Evolutionary conservation across 148 eudicot species (phyloP).

Genomic region (Persicaria tinctoria): DNA sequence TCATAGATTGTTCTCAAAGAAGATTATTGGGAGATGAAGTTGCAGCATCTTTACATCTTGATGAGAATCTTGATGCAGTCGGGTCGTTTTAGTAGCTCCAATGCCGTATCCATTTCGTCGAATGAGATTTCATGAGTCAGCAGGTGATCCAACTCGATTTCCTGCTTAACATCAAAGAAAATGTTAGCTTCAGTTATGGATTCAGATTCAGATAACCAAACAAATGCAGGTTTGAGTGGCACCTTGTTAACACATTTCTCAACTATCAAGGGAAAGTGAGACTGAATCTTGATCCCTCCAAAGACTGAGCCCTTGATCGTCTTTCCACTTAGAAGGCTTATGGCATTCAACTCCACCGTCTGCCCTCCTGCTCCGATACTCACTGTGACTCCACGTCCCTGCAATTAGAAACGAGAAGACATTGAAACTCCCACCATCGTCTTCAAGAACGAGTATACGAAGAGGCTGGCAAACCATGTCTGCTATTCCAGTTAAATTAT

Average conservation of each 20-base stretch:
- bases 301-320: slow-evolving; percentile 33
- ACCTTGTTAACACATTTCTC: slow-evolving; percentile 41
- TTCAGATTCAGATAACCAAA: background rate
- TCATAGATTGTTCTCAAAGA: background rate
- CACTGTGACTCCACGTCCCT: slow-evolving; percentile 37
- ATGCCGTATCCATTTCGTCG: slow-evolving; percentile 23
- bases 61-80: slow-evolving; percentile 32
- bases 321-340: slow-evolving; percentile 25
- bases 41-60: slow-evolving; percentile 11
- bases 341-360: slow-evolving; percentile 16
- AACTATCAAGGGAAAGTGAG: slow-evolving; percentile 38
- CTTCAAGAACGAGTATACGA: background rate
- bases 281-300: slow-evolving; percentile 37
- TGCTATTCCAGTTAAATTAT: background rate
- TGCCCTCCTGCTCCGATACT: slow-evolving; percentile 26
- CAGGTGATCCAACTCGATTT: slow-evolving; percentile 26
- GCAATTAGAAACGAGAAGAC: background rate
- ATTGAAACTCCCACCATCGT: background rate
- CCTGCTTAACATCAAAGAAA: slow-evolving; percentile 16
- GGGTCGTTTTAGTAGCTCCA: slow-evolving; percentile 26
- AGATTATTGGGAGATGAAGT: background rate
- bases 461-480: background rate
- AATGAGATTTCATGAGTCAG: slow-evolving; percentile 23
- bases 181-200: background rate
- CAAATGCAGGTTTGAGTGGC: background rate